Conservation (phyloP, 768 basidiomycete genomes). For the Ephemerocybe angulata region DNA sequence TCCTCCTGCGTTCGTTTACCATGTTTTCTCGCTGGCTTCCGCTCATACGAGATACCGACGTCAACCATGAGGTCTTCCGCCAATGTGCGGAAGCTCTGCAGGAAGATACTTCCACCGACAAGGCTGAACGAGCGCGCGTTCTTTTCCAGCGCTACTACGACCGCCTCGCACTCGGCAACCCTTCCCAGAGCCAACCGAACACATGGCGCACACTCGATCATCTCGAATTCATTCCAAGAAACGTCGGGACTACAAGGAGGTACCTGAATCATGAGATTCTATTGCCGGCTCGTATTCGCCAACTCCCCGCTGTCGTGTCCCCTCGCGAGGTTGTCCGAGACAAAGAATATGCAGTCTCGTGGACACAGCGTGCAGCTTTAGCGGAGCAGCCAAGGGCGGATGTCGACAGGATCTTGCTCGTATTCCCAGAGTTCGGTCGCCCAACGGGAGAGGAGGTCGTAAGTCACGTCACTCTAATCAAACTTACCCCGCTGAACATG, state of each 20-base stretch:
- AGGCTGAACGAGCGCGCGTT: constrained; percentile 22
- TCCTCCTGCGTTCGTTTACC: constrained; percentile 28
- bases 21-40: constrained; percentile 27
- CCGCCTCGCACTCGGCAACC: constrained; percentile 26
- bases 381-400: constrained; percentile 21
- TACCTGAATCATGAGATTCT: no score
- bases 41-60: constrained; percentile 25
- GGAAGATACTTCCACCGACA: constrained; percentile 15
- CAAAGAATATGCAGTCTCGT: constrained; percentile 39
- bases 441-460: constrained; percentile 44
- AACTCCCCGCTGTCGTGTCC: constrained; percentile 24
- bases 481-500: neutral
- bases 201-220: no score
- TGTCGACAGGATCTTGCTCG: constrained; percentile 25
- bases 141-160: constrained; percentile 34
- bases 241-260: no score
- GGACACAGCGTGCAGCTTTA: constrained; percentile 46
- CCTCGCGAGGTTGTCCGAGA: constrained; percentile 36
- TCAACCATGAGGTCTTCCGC: constrained; percentile 10
- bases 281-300: neutral
- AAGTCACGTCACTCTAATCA: constrained; percentile 12
- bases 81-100: constrained; percentile 35
- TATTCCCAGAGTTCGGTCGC: constrained; percentile 34
- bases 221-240: no score
- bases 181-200: no score